These are phyloP conservation scores for Ilyonectria robusta DNA, from an alignment of 2,329 filamentous ascomycete genomes.

Conservation along the genomic window DNA sequence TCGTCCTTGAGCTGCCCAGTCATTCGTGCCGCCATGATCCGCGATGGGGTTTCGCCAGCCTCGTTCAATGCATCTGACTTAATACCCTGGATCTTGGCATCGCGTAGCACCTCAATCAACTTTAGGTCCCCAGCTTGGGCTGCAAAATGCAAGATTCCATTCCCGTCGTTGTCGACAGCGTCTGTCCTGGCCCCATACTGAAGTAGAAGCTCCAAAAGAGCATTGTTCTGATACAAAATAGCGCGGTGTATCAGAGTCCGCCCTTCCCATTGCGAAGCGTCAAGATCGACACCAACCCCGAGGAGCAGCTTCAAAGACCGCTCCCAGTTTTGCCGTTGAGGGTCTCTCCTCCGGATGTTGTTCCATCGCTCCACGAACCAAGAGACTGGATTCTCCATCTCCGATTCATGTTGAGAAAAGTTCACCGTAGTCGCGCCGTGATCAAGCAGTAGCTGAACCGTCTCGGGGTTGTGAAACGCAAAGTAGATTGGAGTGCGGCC, in stretches of 20 bases:
- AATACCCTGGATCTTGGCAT: background rate
- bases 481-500: background rate
- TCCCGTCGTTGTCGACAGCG: background rate
- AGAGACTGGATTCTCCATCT: too few relatives aligned
- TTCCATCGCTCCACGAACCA: too few relatives aligned
- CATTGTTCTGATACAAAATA: background rate
- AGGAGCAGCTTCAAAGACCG: background rate
- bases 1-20: background rate
- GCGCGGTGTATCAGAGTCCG: background rate
- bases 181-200: background rate
- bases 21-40: background rate
- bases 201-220: background rate
- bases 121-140: background rate
- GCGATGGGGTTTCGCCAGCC: background rate
- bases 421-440: background rate
- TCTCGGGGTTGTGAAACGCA: background rate
- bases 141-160: background rate
- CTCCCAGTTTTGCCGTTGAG: background rate
- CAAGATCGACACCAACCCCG: background rate
- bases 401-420: background rate
- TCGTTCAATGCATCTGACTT: background rate
- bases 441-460: background rate
- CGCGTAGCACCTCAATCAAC: background rate
- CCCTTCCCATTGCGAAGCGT: background rate
- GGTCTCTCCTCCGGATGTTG: background rate